Evolutionary conservation across 169 alveolate genomes (phyloP), one percentile per base, ranked within the genome.

Genomic region (Plasmodium malariae): DNA sequence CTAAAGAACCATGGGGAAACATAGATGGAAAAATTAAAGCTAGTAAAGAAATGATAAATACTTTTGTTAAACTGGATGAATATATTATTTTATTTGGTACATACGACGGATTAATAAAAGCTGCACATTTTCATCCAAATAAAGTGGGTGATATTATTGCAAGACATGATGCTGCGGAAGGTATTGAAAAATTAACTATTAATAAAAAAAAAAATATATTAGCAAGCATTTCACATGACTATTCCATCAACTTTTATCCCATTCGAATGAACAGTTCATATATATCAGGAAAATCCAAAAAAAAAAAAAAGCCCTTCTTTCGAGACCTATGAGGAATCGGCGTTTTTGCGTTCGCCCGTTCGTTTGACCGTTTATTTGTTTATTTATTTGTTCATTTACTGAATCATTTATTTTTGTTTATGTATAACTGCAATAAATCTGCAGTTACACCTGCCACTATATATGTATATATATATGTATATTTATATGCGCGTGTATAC

Each of bases 231-330:
- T 80, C 90, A 2, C 78, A 80, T 43, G 76, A 80, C 34, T 6
- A 40, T 63, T 65, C 83, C 21, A 80, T 80, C 67, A 43, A 80
- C 12, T 80, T 80, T 51, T 65, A 80, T 19, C 90, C 67, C 6
- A 67, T 80, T 19, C 28, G 48, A 48, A 26, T 67, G 17, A 69
- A 80, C 7, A 48, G 57, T 65, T 65, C 90, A 9, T 3, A 65
- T 40, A 45, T 65, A 34, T 65, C 80, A 14, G 43, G 43, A 45
- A 36, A 9, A 19, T 51, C 57, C n/a, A 65, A 65, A 80, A 76
- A 62, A 62, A 80, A 80, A 57, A 80, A 67, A 67, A 80, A 54
- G 37, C 62, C 89, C 37, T 80, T 80, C 43, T 80, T 80, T 69
- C 80, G 49, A 17, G 90, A 80, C 54, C 54, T 80, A 51, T 74